A percentile compares a stretch with the other conserved stretches of the same genome.
phyloP scores from a whole-genome alignment of 2,329 filamentous ascomycete genomes.

The Cercospora sesami region DNA sequence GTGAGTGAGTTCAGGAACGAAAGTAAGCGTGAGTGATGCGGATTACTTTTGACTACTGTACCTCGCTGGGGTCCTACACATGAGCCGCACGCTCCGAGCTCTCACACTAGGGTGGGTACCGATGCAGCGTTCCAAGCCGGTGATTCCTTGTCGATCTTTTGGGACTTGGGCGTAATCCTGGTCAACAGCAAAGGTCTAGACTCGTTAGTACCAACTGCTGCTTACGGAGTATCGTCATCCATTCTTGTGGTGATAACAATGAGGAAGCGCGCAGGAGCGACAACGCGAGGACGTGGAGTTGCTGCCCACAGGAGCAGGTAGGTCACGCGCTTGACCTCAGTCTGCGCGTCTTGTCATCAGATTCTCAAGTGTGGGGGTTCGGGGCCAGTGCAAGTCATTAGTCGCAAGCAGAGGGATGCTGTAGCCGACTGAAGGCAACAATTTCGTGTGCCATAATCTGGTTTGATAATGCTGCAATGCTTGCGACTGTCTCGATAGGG shows the following conservation, averaged over 20 bases:
- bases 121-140: not conserved
- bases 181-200: not conserved
- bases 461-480: not conserved
- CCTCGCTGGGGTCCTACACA: not conserved
- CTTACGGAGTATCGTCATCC: not conserved
- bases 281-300: not conserved
- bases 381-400: not conserved
- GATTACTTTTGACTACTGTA: not conserved
- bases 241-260: not conserved
- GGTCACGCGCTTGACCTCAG: not conserved
- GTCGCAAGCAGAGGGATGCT: not conserved
- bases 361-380: not conserved
- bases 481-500: not conserved
- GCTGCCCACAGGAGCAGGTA: not conserved
- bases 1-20: not conserved
- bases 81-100: slow-evolving; percentile 2
- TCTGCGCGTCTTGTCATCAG: not conserved
- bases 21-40: not conserved
- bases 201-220: not conserved
- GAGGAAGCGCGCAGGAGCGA: not conserved
- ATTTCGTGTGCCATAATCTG: not conserved
- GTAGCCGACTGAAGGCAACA: not conserved
- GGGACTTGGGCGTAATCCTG: not conserved
- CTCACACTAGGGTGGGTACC: not conserved
- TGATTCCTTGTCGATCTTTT: not conserved